Evolutionary conservation across 257 asterid genomes (phyloP).

Genomic region (Salvia miltiorrhiza): DNA sequence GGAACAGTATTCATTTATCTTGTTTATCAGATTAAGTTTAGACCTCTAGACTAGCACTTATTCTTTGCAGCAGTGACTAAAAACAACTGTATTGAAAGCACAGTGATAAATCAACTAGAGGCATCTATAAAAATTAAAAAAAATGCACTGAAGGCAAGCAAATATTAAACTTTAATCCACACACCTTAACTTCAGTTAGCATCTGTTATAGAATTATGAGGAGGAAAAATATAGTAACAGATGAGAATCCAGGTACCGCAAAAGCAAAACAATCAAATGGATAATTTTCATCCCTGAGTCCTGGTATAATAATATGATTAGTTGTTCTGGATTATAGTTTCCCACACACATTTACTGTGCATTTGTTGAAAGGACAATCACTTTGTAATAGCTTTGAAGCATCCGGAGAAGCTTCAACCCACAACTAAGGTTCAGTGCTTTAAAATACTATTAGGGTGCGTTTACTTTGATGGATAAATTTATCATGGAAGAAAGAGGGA

Average conservation of each 20-base stretch:
- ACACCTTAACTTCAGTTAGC: constrained; percentile 9
- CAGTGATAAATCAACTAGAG: too few species aligned
- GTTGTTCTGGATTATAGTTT: constrained; percentile 3
- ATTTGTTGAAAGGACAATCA: not conserved
- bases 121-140: too few species aligned
- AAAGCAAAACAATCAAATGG: constrained; percentile 1
- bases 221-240: not conserved
- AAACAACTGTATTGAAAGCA: too few species aligned
- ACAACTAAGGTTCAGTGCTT: constrained; percentile 12
- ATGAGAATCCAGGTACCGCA: not conserved
- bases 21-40: too few species aligned
- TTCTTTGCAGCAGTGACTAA: too few species aligned
- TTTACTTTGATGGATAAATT: too few species aligned
- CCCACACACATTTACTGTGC: not conserved
- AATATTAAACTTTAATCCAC: too few species aligned
- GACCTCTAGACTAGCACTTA: too few species aligned
- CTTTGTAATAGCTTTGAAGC: constrained; percentile 7
- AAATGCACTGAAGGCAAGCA: too few species aligned
- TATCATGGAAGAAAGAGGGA: too few species aligned
- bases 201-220: not conserved
- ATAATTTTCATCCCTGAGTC: not conserved
- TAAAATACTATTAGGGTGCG: not conserved
- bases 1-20: too few species aligned
- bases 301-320: constrained; percentile 2
- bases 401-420: constrained; percentile 17